Evolutionary conservation across 2,329 filamentous ascomycete species (phyloP).

Genomic region (Tolypocladium ovalisporum): DNA sequence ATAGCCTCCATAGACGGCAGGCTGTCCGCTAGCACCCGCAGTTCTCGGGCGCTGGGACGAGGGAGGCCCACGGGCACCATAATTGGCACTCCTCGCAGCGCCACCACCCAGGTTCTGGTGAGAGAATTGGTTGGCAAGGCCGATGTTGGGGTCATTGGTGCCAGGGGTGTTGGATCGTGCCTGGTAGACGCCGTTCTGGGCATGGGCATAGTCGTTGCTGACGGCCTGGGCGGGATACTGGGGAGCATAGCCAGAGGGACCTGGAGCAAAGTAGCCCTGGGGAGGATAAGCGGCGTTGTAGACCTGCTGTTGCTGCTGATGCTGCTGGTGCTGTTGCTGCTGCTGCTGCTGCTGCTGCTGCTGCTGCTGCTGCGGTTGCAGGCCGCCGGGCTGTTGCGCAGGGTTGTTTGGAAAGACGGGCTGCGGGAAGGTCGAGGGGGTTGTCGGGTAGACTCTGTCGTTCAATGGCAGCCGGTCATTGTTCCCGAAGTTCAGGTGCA

Average conservation of each 20-base stretch:
- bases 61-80: slow-evolving; percentile 56
- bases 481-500: slow-evolving; percentile 57
- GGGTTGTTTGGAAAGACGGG: slow-evolving; percentile 50
- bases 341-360: slow-evolving; percentile 33
- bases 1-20: slow-evolving; percentile 54
- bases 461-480: slow-evolving; percentile 51
- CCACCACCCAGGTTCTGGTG: slow-evolving; percentile 82
- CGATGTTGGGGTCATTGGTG: slow-evolving; percentile 76
- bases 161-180: slow-evolving; percentile 46
- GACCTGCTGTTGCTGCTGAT: slow-evolving; percentile 26
- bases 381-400: slow-evolving; percentile 11
- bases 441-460: slow-evolving; percentile 70
- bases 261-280: slow-evolving; percentile 51
- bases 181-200: slow-evolving; percentile 36
- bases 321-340: slow-evolving; percentile 30
- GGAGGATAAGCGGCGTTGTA: slow-evolving; percentile 35
- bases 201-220: slow-evolving; percentile 37
- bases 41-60: slow-evolving; percentile 73
- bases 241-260: slow-evolving; percentile 43
- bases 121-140: slow-evolving; percentile 89
- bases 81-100: slow-evolving; percentile 53
- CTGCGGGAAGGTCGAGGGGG: slow-evolving; percentile 92
- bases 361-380: slow-evolving; percentile 22
- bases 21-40: slow-evolving; percentile 57
- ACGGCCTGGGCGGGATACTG: slow-evolving; percentile 27